phyloP scores from a whole-genome alignment of 148 eudicot genomes.

The Nepenthes mirabilis region DNA sequence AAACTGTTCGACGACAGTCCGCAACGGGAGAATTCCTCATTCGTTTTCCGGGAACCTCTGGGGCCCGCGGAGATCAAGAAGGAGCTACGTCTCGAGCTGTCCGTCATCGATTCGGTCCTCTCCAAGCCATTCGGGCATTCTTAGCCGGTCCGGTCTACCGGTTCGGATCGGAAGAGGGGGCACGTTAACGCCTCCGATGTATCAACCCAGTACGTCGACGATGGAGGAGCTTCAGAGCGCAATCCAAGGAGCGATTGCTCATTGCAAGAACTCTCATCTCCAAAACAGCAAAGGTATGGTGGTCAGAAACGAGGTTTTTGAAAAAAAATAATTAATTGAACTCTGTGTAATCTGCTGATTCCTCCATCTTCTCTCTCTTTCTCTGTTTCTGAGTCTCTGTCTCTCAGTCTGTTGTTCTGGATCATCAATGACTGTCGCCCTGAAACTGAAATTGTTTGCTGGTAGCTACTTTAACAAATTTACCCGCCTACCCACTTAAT shows the following conservation, averaged over 20 bases:
- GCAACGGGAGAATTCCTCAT: conserved; percentile 8
- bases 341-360: too few species aligned
- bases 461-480: too few species aligned
- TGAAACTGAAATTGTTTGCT: too few species aligned
- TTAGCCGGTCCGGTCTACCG: conserved; percentile 22
- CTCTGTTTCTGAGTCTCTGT: too few species aligned
- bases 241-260: conserved; percentile 88
- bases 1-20: neutral
- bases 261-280: conserved; percentile 85
- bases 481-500: too few species aligned
- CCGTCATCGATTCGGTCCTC: conserved; percentile 90
- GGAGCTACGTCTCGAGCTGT: conserved; percentile 50
- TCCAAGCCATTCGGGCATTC: conserved; percentile 60
- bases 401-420: too few species aligned
- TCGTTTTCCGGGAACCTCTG: conserved; percentile 66
- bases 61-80: conserved; percentile 24
- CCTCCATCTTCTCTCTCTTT: too few species aligned
- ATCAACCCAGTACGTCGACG: conserved; percentile 30
- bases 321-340: too few species aligned
- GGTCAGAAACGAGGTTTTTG: conserved; percentile 16
- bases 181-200: conserved; percentile 5
- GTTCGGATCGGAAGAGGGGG: conserved; percentile 9
- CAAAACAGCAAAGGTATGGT: conserved; percentile 15
- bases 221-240: conserved; percentile 96
- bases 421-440: too few species aligned